Evolutionary conservation across 1,284 basidiomycete genomes (phyloP), one percentile per base, ranked within the genome.

Genomic region (Ustilago hordei): DNA sequence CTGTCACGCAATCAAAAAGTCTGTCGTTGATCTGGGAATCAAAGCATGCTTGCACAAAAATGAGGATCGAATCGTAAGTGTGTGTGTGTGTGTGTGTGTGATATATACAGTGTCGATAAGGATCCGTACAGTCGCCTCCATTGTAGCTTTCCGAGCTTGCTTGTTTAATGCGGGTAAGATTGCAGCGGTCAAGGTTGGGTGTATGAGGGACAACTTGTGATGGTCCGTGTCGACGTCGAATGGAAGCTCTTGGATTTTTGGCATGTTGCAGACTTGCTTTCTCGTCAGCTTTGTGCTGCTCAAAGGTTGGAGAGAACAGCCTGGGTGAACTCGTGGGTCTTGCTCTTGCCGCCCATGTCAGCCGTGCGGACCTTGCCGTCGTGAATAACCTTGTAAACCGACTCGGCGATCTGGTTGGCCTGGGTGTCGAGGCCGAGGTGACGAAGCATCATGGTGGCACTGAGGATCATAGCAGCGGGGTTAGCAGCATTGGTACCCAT

Each of bases 401-500:
- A 93, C 76, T 90, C 90, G 52, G 97, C 95, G 84, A 99, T 98
- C 86, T 89, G 91, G 90, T 99, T 98, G 64, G 97, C 97, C 85
- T 98, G 92, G 82, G 91, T 89, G 88, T 98, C 95, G 76, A 99
- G 93, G 91, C 95, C 96, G 74, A 99, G 91, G 88, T 99, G 97
- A 83, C 96, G 90, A 81, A 99, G 91, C 93, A 99, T 94, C 96
- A 99, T 99, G 67, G 96, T 96, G 48, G 96, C 91, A 73, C 93
- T 95, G 77, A 99, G 91, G 86, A 99, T 92, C 94, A 99, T 98
- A 60, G 97, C 97, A 52, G 95, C 92, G 23, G 97, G 97, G 90
- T 99, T 99, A 83, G 97, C 97, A 84, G 92, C 92, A 90, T 96
- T 94, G 82, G 93, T 95, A 78, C 95, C 95, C 94, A 95, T 95